Base-by-base conservation (phyloP, 1,284 basidiomycete genomes). In the Phlebopus sp. region DNA sequence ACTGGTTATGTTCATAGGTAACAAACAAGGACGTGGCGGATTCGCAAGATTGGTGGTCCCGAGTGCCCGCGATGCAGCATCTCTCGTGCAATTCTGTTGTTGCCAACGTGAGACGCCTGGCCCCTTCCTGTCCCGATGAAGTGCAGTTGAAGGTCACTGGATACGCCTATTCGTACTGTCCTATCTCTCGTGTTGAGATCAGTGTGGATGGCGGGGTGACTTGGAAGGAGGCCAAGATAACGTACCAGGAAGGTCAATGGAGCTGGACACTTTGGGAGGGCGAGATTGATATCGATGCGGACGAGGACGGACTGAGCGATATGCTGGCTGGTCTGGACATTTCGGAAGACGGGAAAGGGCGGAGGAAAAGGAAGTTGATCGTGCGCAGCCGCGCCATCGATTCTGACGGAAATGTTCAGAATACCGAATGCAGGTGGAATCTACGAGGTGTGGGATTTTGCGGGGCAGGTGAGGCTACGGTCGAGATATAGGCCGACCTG, bases 211-310 rank as follows among this genome's bases (percentile, higher is more conserved):
- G 66, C 3, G 84, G 82, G 5, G 51, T 56, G 43, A 71, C 71
- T 11, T 85, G 82, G 83, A 59, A 64, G 35, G 60, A 68, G 7
- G 76, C 78, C 14, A 62, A 60, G 18, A 78, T 84, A 52, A 79
- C 71, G 0, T 86, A 85, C 55, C 81, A 81, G 52, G 70, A 79
- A 43, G 81, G 81, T 4, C 72, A 60, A 55, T 85, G 83, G 82
- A 84, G 82, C 58, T 86, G 84, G 84, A 77, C 81, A 7, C 59
- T 86, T 23, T 86, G 84, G 84, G 79, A 84, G 58, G 69, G 59
- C 4, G 46, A 50, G n/a, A 5, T 70, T 17, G 68, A 71, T 31
- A 35, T 83, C 11, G 55, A 66, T 46, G 59, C 63, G 17, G 64
- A 54, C 36, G 55, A 54, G 27, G 52, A 54, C 31, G 30, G 27